These are phyloP conservation scores for Phytophthora quininea DNA, from an alignment of 352 stramenopile genomes.

Conservation along the genomic window DNA sequence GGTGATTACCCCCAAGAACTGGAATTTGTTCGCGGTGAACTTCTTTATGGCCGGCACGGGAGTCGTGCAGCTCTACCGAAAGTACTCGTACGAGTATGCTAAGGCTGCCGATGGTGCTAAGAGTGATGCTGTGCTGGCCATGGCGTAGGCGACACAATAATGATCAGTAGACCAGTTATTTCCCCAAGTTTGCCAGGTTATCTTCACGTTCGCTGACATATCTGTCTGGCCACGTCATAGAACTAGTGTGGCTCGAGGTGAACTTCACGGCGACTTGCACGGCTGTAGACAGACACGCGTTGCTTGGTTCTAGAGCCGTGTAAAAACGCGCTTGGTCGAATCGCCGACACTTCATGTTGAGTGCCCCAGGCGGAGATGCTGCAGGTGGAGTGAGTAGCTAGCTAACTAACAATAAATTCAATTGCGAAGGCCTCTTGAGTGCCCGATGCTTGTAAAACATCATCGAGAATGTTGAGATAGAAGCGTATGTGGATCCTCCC, in stretches of 20 bases:
- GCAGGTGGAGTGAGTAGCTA: background rate
- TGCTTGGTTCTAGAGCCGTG: background rate
- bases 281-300: conserved; percentile 6
- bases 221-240: conserved; percentile 8
- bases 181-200: background rate
- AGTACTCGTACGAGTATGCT: conserved; percentile 39
- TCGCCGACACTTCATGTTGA: conserved; percentile 18
- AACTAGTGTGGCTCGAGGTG: conserved; percentile 2
- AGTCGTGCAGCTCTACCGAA: conserved; percentile 61
- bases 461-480: too few species aligned
- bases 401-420: background rate
- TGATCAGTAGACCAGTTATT: background rate
- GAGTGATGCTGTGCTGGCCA: conserved; percentile 2
- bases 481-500: too few species aligned
- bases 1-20: conserved; percentile 91
- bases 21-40: conserved; percentile 92
- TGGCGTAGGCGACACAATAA: conserved; percentile 2
- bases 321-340: conserved; percentile 14
- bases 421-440: background rate
- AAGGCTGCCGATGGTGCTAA: background rate
- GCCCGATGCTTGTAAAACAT: too few species aligned
- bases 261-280: background rate
- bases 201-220: conserved; percentile 20
- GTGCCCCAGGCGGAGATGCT: conserved; percentile 5
- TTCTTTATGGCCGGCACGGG: conserved; percentile 90